Base-by-base conservation (phyloP, 495 filamentous ascomycete genomes). In the Aspergillus nanangensis region DNA sequence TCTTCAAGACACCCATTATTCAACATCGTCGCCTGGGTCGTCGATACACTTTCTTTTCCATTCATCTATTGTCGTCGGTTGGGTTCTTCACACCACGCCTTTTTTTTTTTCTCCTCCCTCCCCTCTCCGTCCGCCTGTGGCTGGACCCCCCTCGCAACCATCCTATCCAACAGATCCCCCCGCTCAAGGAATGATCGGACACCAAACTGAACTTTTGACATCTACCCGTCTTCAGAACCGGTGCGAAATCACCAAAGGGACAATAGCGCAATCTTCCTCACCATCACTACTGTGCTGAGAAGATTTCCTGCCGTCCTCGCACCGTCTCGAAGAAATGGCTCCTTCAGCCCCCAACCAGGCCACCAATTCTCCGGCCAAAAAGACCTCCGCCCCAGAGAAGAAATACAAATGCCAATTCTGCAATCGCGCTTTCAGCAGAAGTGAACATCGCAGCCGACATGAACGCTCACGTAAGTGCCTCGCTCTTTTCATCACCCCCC, bases 391-490 rank as follows among this genome's bases (percentile, higher is more conserved):
- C 36, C 87, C 91, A 34, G 91, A 96, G 74, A 89, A 91, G 75
- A 96, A 95, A 69, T 98, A 98, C 81, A 96, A 97, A 70, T 98
- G 93, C 72, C 89, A 95, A 77, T 98, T 96, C 70, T 98, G 93
- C 76, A 88, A 87, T 67, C 81, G 93, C 62, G 93, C 93, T 43
- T 98, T 98, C 65, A 95, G 89, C 72, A 78, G 94, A 63, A 96
- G 90, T 63, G 94, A 98, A 67, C 93, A 98, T 70, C 82, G 94
- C 52, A 96, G 90, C 70, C 77, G 93, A 72, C 93, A 98, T 71
- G 93, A 98, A 68, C 78, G 93, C 69, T 96, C 91, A 57, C 93
- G 93, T 98, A 90, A 80, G 93, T 93, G 20, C 48, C 31, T 22
- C 36, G n/a, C 33, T 8, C 8, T 39, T 32, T 1, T 14, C 14